phyloP scores from a whole-genome alignment of 73 alveolate genomes.

The Stentor coeruleus region DNA sequence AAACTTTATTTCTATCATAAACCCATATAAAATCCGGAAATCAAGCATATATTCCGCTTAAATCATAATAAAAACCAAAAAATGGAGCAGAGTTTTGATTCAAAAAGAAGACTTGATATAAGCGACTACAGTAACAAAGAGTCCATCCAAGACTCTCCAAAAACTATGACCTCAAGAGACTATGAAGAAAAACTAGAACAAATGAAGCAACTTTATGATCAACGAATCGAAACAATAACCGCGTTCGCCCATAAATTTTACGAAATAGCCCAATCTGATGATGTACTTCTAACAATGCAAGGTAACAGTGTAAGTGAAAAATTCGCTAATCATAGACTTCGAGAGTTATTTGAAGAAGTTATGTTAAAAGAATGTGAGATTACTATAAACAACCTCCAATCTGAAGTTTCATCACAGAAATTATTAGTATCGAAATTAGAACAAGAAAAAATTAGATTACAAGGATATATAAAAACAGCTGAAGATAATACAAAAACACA shows the following conservation, averaged over 20 bases:
- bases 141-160: neutral
- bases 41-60: neutral
- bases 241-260: constrained; percentile 11
- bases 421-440: neutral
- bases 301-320: neutral
- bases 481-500: neutral
- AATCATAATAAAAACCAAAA: neutral
- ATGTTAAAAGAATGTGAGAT: constrained; percentile 19
- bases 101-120: neutral
- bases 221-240: constrained; percentile 15
- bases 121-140: constrained; percentile 3
- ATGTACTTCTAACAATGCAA: neutral
- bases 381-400: neutral
- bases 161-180: neutral
- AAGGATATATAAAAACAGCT: neutral
- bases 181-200: neutral
- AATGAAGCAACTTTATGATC: neutral
- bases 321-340: constrained; percentile 4
- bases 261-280: constrained; percentile 3
- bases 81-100: constrained; percentile 2
- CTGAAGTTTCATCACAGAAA: neutral
- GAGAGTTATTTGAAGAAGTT: constrained; percentile 23
- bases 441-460: neutral
- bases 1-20: too few relatives aligned
- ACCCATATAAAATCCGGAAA: too few relatives aligned